Percentiles rank a stretch among this genome's conserved stretches.
phyloP scores from a whole-genome alignment of 2,329 filamentous ascomycete genomes.

The Chalaropsis ovoidea region DNA sequence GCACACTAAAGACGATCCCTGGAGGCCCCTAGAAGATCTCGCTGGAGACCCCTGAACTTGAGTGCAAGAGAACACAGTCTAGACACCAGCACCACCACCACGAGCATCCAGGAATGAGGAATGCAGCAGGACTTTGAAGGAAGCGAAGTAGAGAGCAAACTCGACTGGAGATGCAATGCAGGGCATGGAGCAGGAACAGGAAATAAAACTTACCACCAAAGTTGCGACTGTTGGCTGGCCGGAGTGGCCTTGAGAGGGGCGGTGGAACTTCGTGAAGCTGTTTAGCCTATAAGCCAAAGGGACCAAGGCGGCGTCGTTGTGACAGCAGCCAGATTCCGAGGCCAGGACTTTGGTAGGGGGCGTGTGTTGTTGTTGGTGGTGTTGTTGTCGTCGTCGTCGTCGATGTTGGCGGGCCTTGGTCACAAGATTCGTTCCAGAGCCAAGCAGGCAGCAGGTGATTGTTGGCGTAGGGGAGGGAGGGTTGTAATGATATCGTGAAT shows the following conservation, averaged over 20 bases:
- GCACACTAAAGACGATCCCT: neutral
- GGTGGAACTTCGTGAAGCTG: neutral
- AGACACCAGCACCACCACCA: neutral
- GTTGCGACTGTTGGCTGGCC: no score
- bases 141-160: neutral
- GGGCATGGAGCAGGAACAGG: no score
- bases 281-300: neutral
- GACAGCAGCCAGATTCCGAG: constrained; percentile 6
- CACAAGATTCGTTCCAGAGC: no score
- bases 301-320: neutral
- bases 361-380: neutral
- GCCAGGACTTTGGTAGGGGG: neutral
- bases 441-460: no score
- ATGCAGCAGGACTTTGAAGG: neutral
- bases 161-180: neutral
- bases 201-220: no score
- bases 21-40: neutral
- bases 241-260: no score
- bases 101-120: neutral
- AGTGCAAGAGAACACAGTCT: neutral
- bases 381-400: neutral
- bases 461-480: no score
- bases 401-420: no score
- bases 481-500: no score
- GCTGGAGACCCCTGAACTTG: neutral